Percentiles rank a stretch among this genome's conserved stretches.
Conservation (phyloP, 2,329 filamentous ascomycete species). For the Claviceps paspali region DNA sequence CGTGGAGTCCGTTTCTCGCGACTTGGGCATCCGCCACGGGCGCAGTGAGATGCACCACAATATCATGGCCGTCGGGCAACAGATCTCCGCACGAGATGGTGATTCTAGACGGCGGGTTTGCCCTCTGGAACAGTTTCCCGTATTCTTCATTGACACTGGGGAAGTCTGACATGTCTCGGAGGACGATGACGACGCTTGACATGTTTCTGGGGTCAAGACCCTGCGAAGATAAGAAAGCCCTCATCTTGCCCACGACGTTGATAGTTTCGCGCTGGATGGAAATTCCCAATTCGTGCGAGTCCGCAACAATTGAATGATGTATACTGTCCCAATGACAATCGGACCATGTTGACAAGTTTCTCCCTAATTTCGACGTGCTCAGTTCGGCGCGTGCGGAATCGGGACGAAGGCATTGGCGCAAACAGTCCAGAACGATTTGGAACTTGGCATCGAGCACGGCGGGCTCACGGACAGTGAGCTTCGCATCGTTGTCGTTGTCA, state of each 20-base stretch:
- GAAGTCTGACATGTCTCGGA: slow-evolving; percentile 72
- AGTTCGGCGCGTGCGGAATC: too few relatives aligned
- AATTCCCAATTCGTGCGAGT: slow-evolving; percentile 8
- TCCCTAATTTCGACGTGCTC: background rate
- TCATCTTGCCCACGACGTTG: slow-evolving; percentile 32
- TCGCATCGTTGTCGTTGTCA: slow-evolving; percentile 6
- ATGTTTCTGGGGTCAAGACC: slow-evolving; percentile 23
- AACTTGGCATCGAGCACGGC: slow-evolving; percentile 52
- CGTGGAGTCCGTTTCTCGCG: slow-evolving; percentile 56
- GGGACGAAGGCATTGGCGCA: too few relatives aligned
- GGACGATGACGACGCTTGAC: slow-evolving; percentile 47
- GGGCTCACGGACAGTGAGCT: slow-evolving; percentile 37
- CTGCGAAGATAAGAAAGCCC: slow-evolving; percentile 19
- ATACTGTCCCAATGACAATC: slow-evolving; percentile 10
- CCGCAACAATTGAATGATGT: slow-evolving; percentile 26
- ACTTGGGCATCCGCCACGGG: slow-evolving; percentile 14
- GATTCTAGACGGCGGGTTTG: slow-evolving; percentile 74
- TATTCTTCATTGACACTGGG: slow-evolving; percentile 61
- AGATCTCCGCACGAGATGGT: slow-evolving; percentile 62
- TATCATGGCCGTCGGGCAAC: slow-evolving; percentile 43
- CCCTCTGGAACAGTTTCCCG: slow-evolving; percentile 53
- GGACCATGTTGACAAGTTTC: background rate
- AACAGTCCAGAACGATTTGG: slow-evolving; percentile 22
- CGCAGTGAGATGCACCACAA: slow-evolving; percentile 41
- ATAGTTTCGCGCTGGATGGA: slow-evolving; percentile 32